These are phyloP conservation scores for Cladosporium austrohemisphaericum DNA, from an alignment of 2,329 filamentous ascomycete genomes.

Conservation along the genomic window DNA sequence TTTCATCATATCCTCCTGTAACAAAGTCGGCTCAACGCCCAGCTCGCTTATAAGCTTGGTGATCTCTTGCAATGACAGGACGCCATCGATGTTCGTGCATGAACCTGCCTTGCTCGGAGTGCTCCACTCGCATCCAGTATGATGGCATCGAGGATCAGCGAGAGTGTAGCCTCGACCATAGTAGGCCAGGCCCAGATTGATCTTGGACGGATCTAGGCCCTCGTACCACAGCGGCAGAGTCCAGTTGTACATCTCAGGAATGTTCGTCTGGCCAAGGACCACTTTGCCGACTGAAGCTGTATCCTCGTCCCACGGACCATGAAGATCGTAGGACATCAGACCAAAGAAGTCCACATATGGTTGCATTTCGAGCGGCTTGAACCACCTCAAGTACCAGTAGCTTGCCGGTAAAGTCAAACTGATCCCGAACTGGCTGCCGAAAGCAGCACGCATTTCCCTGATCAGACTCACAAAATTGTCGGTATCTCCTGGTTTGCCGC, in stretches of 20 bases:
- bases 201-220: slow-evolving; percentile 38
- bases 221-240: slow-evolving; percentile 47
- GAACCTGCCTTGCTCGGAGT: slow-evolving; percentile 22
- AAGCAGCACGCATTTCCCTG: slow-evolving; percentile 36
- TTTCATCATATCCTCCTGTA: slow-evolving; percentile 26
- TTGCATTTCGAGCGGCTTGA: not conserved
- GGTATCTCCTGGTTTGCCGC: slow-evolving; percentile 36
- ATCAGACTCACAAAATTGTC: slow-evolving; percentile 27
- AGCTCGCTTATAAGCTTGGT: slow-evolving; percentile 20
- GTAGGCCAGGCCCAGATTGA: slow-evolving; percentile 45
- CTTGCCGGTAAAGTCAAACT: slow-evolving; percentile 22
- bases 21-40: slow-evolving; percentile 7
- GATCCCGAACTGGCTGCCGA: slow-evolving; percentile 23
- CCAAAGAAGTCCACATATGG: slow-evolving; percentile 36
- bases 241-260: slow-evolving; percentile 44
- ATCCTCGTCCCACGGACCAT: slow-evolving; percentile 40
- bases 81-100: slow-evolving; percentile 25
- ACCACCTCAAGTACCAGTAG: slow-evolving; percentile 32
- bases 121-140: slow-evolving; percentile 18
- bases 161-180: slow-evolving; percentile 41
- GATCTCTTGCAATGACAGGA: slow-evolving; percentile 24
- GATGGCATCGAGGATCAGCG: slow-evolving; percentile 19
- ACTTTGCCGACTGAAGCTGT: slow-evolving; percentile 30
- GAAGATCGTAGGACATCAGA: slow-evolving; percentile 40
- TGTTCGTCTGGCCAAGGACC: slow-evolving; percentile 35